These are phyloP conservation scores for Salix purpurea DNA, from an alignment of 345 rosid genomes.

Conservation along the genomic window DNA sequence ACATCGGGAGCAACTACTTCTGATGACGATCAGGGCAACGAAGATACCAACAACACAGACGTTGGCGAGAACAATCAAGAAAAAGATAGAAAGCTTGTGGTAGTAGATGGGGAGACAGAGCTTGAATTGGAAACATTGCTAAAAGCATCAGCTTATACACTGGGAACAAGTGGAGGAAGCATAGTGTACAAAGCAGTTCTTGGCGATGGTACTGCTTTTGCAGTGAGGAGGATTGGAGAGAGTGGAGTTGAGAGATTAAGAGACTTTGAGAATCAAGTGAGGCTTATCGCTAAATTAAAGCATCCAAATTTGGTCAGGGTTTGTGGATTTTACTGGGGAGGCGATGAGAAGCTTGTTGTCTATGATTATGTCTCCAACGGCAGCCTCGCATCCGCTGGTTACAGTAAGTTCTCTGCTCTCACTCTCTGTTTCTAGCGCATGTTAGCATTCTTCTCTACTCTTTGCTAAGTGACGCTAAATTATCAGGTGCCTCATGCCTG, in stretches of 20 bases:
- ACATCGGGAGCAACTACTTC: constrained; percentile 47
- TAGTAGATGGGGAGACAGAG: constrained; percentile 65
- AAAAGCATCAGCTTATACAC: constrained; percentile 75
- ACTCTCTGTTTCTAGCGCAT: neutral
- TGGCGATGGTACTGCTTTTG: constrained; percentile 56
- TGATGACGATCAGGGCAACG: constrained; percentile 52
- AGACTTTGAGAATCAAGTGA: constrained; percentile 72
- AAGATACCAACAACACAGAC: neutral
- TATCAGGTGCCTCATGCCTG: neutral
- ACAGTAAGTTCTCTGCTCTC: constrained; percentile 43
- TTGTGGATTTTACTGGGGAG: constrained; percentile 84
- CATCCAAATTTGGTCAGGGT: constrained; percentile 72
- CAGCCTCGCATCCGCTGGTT: constrained; percentile 51
- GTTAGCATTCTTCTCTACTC: neutral
- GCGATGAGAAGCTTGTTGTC: constrained; percentile 79
- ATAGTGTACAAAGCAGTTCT: constrained; percentile 89
- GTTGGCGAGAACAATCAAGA: constrained; percentile 11
- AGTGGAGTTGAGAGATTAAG: constrained; percentile 43
- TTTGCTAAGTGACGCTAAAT: constrained; percentile 12
- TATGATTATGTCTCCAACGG: constrained; percentile 70
- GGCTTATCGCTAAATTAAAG: constrained; percentile 52
- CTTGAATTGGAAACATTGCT: constrained; percentile 69
- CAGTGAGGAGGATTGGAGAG: constrained; percentile 89
- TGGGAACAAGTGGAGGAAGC: constrained; percentile 59
- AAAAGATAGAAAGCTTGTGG: constrained; percentile 47